Evolutionary conservation across 2,329 filamentous ascomycete species (phyloP), one percentile per base, ranked within the genome.

Genomic region (Phaeosphaeriaceae sp.): DNA sequence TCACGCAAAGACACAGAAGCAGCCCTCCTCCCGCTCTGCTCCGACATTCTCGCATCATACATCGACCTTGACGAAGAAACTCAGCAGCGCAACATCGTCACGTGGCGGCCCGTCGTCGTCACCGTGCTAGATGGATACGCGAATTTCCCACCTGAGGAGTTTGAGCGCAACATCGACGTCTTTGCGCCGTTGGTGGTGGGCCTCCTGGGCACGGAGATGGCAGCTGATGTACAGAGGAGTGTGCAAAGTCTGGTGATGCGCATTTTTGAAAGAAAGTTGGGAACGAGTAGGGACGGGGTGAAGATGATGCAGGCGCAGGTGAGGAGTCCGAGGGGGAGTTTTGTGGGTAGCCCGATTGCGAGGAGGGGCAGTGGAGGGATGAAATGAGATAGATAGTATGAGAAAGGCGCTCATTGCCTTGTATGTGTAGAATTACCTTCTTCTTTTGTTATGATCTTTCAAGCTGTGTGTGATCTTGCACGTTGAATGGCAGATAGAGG

Each of bases 71-170:
- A 98, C 73, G 93, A 97, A 76, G 96, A 99, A 73, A 96, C 92
- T 25, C 95, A 99, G 78, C 93, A 98, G 75, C 86, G 95, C 55
- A 99, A 99, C 78, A 97, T 99, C 54, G 87, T 96, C 24, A 96
- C 96, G 0, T 99, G 95, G 95, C 86, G 95, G 19, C 95, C 95
- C 0, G 95, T 99, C 0, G 95, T 99, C 1, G 93, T 99, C 19
- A 95, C 97, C 73, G 95, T 99, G 9, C 83, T 99, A 10, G 94
- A 99, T 72, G 95, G 95, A 1, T 98, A 94, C 76, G 89, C 89
- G 0, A 89, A 88, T 7, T 97, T 98, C 80, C 91, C 92, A 0
- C 84, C 87, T 19, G 85, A 88, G 22, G 91, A 91, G 45, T 99
- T 99, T 69, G 86, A 86, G 53, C 88, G 89, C 57, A 89, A 98